phyloP scores from a whole-genome alignment of 805 yeast genomes.

The Lipomyces anomalus region DNA sequence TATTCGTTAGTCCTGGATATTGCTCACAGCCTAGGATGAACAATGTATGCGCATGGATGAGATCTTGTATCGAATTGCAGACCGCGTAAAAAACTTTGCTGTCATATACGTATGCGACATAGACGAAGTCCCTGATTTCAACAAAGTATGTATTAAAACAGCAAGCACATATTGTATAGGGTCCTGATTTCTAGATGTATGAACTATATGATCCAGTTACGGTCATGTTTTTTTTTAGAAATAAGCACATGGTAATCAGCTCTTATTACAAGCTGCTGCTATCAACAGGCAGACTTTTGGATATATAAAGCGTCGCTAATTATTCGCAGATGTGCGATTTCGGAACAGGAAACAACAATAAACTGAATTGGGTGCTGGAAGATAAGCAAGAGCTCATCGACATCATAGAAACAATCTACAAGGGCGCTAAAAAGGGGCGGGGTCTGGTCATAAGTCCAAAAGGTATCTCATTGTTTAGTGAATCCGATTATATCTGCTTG shows the following conservation, averaged over 20 bases:
- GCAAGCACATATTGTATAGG: slow-evolving; percentile 35
- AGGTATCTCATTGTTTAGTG: slow-evolving; percentile 16
- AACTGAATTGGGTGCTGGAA: slow-evolving; percentile 71
- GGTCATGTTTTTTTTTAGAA: slow-evolving; percentile 86
- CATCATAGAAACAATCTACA: slow-evolving; percentile 77
- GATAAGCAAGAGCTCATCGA: slow-evolving; percentile 88
- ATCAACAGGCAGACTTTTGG: background rate
- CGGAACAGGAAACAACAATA: slow-evolving; percentile 96
- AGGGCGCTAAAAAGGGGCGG: slow-evolving; percentile 90
- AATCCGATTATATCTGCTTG: background rate
- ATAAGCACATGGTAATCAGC: slow-evolving; percentile 34
- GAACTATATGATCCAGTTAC: slow-evolving; percentile 87
- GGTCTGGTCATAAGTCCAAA: slow-evolving; percentile 85
- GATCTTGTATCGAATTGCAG: slow-evolving; percentile 68
- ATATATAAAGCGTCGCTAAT: background rate
- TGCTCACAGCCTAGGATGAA: slow-evolving; percentile 38
- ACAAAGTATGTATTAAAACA: slow-evolving; percentile 29
- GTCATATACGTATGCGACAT: slow-evolving; percentile 84
- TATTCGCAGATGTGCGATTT: slow-evolving; percentile 76
- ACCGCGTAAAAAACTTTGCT: slow-evolving; percentile 80
- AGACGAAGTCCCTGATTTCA: slow-evolving; percentile 85
- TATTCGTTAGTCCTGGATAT: background rate
- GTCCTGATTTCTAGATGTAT: slow-evolving; percentile 54
- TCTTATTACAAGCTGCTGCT: background rate
- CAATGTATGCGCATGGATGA: slow-evolving; percentile 92